Evolutionary conservation across 352 stramenopile species (phyloP), one percentile per base, ranked within the genome.

Genomic region (Phytophthora macrochlamydospora): DNA sequence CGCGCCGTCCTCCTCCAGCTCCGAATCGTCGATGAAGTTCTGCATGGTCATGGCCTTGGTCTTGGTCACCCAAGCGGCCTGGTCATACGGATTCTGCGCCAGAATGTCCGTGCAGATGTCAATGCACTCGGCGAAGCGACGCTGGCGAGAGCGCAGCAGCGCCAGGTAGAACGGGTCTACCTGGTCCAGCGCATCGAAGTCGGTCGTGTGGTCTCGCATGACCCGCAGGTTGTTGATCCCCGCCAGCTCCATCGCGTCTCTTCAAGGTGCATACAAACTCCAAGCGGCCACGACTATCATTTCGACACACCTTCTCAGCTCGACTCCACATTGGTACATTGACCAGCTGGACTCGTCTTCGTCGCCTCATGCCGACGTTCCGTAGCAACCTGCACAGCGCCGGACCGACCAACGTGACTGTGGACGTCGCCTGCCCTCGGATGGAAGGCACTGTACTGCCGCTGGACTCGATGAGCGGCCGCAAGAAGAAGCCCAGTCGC

Each of bases 11-110:
- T 97, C 92, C 60, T 97, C 91, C 50, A 97, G 83, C 63, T 98
- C 92, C 51, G 91, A 97, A 71, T 98, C 93, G 73, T 98, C 93
- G 37, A 98, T 83, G 74, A 82, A 98, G 58, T 89, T 94, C 63
- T 97, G 76, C 63, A 87, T 80, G 2, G 89, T 98, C 53, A 98
- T 69, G 29, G 91, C 91, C 51, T 90, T 85, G 37, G 85, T 94
- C 78, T 98, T 98, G 63, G 92, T 89, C 50, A 97, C 81, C 92
- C 93, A 98, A 29, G 83, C 88, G 2, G 90, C 79, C 64, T 92
- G 87, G 61, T 97, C 90, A 64, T 95, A 94, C 53, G 90, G 90
- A 51, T 96, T 97, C 38, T 85, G 71, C 8, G 79, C 72, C 29
- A 97, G 71, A 59, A 97, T 85, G 32, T 91, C 85, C 4, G 71